Base-by-base conservation (phyloP, 805 yeast species). In the Teunomyces kruisii region DNA sequence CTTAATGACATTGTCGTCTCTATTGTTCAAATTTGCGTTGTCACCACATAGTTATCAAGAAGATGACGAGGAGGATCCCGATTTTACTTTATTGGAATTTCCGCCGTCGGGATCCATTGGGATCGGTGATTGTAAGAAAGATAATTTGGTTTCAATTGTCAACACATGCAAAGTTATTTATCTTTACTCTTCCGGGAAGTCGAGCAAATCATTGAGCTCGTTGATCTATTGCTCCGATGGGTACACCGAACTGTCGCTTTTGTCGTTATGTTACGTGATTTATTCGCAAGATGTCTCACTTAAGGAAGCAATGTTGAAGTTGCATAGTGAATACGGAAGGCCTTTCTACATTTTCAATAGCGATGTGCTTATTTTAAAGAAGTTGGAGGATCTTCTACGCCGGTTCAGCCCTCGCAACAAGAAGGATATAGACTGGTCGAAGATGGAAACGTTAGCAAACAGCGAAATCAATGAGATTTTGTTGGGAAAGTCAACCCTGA, bases 21-120 rank as follows among this genome's bases (percentile, higher is more conserved):
- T 69, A 30, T 49, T 64, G 47, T 71, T 61, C 64, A 65, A 62
- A 51, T 65, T 50, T 46, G 52, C 64, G 30, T 59, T 62, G 14
- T 55, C 53, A 2, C 31, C 62, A 4, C 57, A 62, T 35, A 59
- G 60, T 48, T 49, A 53, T 27, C 27, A 28, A 30, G 42, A 48
- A 2, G 56, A 58, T 3, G 56, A 54, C 5, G 52, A 49, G 12
- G 52, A 54, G 15, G 64, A 62, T 40, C 54, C 49, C 9, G 53
- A 46, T 16, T 44, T 30, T 27, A 57, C 67, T 1, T 52, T 63
- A 36, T 52, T 86, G n/a, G 78, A 77, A 40, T 87, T 88, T 62
- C 96, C 96, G 1, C 83, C 95, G 1, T 83, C 96, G 0, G 97
- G 97, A 0, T 80, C 94, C 0, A 68, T 90, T 15, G 85, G 92